These are phyloP conservation scores for Xylariales sp. DNA, from an alignment of 2,329 filamentous ascomycete species.

Conservation along the genomic window DNA sequence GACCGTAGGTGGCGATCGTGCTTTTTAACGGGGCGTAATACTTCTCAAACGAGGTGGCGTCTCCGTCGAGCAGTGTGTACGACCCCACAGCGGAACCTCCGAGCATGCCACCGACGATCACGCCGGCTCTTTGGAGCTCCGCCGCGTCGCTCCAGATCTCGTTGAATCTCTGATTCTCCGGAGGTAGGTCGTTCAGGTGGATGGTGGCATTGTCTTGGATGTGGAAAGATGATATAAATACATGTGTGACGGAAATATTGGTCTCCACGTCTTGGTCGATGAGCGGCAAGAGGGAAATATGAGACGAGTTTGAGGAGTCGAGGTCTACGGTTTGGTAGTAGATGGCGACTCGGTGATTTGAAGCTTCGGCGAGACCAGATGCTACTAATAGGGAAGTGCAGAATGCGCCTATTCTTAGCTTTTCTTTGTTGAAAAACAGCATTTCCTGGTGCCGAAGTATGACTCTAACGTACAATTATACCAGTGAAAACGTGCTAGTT, in stretches of 20 bases:
- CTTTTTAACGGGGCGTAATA: slow-evolving; percentile 68
- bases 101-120: slow-evolving; percentile 82
- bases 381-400: too few species aligned
- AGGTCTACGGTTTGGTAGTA: slow-evolving; percentile 49
- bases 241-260: slow-evolving; percentile 61
- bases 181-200: slow-evolving; percentile 76
- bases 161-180: slow-evolving; percentile 61
- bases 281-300: slow-evolving; percentile 50
- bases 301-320: slow-evolving; percentile 36
- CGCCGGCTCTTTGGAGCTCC: slow-evolving; percentile 65
- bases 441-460: background rate
- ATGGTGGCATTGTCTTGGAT: slow-evolving; percentile 64
- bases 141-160: slow-evolving; percentile 76
- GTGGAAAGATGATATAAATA: slow-evolving; percentile 84
- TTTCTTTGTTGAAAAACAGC: background rate
- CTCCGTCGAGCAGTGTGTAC: slow-evolving; percentile 55
- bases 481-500: too few species aligned
- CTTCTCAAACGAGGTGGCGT: slow-evolving; percentile 58
- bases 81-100: slow-evolving; percentile 79
- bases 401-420: too few species aligned
- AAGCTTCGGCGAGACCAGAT: too few species aligned
- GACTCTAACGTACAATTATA: too few species aligned
- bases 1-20: slow-evolving; percentile 54
- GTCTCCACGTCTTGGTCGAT: slow-evolving; percentile 38
- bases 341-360: slow-evolving; percentile 40